Percentiles rank a stretch among this genome's conserved stretches.
phyloP scores from a whole-genome alignment of 2,329 filamentous ascomycete species.

The Paracoccidioides lutzii region DNA sequence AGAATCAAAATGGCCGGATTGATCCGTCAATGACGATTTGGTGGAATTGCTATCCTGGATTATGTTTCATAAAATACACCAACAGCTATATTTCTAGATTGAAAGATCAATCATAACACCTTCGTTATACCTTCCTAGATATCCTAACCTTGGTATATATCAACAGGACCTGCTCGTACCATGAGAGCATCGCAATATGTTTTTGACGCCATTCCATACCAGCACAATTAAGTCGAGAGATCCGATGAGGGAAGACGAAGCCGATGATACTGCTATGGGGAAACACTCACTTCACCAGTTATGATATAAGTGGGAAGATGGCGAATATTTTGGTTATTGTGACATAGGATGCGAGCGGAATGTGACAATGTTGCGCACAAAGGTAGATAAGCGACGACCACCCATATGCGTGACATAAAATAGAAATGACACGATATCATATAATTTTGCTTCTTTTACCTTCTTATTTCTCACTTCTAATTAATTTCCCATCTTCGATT shows the following conservation, averaged over 20 bases:
- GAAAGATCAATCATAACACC: neutral
- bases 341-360: no score
- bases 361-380: no score
- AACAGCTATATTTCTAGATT: neutral
- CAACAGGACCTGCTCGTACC: neutral
- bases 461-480: neutral
- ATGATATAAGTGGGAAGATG: no score
- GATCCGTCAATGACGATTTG: neutral
- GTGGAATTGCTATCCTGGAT: neutral
- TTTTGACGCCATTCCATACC: no score
- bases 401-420: no score
- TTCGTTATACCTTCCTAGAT: neutral
- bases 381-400: no score
- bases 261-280: no score
- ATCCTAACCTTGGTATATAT: neutral
- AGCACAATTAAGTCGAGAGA: no score
- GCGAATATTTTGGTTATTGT: no score
- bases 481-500: neutral
- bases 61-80: neutral
- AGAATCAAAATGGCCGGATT: neutral
- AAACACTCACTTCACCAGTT: no score
- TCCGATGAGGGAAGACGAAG: no score
- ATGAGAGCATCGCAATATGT: no score
- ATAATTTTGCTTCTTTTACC: neutral
- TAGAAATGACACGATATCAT: neutral